Conservation (phyloP, 2,329 filamentous ascomycete species). For the Ascochyta koolunga region DNA sequence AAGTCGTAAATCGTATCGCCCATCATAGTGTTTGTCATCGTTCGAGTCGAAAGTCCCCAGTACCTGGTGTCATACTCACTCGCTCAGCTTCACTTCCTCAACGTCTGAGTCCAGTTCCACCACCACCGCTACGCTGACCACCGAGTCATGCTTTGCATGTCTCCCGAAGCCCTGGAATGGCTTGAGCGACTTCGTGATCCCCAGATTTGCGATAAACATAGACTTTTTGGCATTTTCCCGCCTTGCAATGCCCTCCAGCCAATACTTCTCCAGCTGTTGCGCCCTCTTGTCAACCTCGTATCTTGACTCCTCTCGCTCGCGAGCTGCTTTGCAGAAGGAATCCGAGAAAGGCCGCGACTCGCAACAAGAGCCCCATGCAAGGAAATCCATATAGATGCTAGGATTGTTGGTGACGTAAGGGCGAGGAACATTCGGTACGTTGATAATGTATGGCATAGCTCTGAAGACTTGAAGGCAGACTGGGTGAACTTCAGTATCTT, state of each 20-base stretch:
- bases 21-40: not conserved
- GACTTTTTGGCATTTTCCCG: slow-evolving; percentile 9
- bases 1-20: slow-evolving; percentile 8
- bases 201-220: slow-evolving; percentile 7
- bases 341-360: slow-evolving; percentile 26
- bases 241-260: slow-evolving; percentile 8
- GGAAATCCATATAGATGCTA: slow-evolving; percentile 27
- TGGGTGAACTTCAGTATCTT: not conserved
- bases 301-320: slow-evolving; percentile 19
- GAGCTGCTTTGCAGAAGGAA: slow-evolving; percentile 20
- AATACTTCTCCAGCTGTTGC: slow-evolving; percentile 22
- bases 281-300: slow-evolving; percentile 19
- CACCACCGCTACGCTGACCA: slow-evolving; percentile 6
- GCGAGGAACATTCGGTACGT: slow-evolving; percentile 18
- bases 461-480: not conserved
- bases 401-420: slow-evolving; percentile 30
- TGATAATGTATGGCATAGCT: slow-evolving; percentile 32
- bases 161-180: slow-evolving; percentile 10
- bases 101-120: slow-evolving; percentile 11
- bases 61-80: slow-evolving; percentile 1
- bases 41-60: not conserved
- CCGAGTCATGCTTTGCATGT: slow-evolving; percentile 18
- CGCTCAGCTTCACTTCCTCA: slow-evolving; percentile 10
- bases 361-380: slow-evolving; percentile 21
- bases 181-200: slow-evolving; percentile 8